Evolutionary conservation across 306 rosid genomes (phyloP).

Genomic region (Cucumis hystrix): DNA sequence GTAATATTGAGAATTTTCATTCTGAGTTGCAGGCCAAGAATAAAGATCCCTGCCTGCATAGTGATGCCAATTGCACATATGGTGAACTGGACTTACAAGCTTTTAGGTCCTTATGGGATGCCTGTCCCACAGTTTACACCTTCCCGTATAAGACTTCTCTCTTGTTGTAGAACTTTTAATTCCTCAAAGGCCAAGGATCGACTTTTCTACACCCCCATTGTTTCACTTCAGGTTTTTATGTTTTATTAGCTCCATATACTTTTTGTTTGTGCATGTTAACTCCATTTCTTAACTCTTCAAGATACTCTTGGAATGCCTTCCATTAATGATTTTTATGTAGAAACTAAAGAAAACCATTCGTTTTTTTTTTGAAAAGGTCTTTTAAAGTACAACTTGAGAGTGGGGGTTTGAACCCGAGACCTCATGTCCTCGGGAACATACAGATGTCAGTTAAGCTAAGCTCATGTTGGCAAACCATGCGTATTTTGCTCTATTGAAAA

Average conservation of each 20-base stretch:
- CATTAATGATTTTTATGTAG: background rate
- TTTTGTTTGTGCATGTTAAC: background rate
- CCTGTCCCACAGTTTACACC: constrained; percentile 93
- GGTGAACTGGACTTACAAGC: constrained; percentile 63
- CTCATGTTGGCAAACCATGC: background rate
- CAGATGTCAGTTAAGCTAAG: no score
- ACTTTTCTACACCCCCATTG: constrained; percentile 65
- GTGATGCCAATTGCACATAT: constrained; percentile 85
- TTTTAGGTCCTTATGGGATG: constrained; percentile 94
- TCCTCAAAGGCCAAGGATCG: constrained; percentile 78
- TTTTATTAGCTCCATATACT: constrained; percentile 9
- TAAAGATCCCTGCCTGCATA: constrained; percentile 66
- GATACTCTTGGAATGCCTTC: background rate
- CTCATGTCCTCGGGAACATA: no score
- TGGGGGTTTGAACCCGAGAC: no score
- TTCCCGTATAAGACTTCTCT: constrained; percentile 78
- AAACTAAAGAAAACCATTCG: background rate
- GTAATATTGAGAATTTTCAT: constrained; percentile 10
- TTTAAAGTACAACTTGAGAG: no score
- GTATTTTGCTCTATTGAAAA: background rate
- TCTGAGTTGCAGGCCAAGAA: constrained; percentile 65
- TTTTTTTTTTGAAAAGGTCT: no score
- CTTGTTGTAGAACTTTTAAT: constrained; percentile 78
- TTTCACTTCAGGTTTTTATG: constrained; percentile 57
- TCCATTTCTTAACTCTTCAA: background rate